Evolutionary conservation across 768 basidiomycete genomes (phyloP), one percentile per base, ranked within the genome.

Genomic region (Ramaria rubella): DNA sequence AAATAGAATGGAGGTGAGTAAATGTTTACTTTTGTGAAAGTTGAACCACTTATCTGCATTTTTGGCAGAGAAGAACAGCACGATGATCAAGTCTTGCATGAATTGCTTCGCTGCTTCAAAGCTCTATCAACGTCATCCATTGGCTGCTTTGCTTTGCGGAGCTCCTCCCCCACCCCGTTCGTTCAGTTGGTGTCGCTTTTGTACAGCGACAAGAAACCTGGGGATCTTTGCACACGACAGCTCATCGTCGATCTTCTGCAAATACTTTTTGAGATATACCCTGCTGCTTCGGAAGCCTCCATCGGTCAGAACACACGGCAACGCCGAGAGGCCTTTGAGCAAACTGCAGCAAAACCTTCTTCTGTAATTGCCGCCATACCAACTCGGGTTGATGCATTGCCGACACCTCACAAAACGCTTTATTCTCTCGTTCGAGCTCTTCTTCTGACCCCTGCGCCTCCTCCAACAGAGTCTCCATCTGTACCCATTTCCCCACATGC

Each of bases 161-260:
- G 83, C 63, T 87, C 85, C 29, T 87, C 87, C 57, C 94, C 94
- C 1, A 83, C 86, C 0, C 96, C 95, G 1, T 97, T 92, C 67
- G 76, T 78, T 4, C 88, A 94, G 60, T 77, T 99, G 27, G 77
- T 94, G 17, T 73, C 83, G 8, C 78, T 98, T 15, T 76, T 98
- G 2, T 98, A 91, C 70, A 95, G 94, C 3, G 95, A 98, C 75
- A 98, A 98, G 76, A 96, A 94, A 68, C 96, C 96, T 0, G 96
- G 96, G 43, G 96, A 99, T 36, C 77, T 98, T 8, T 81, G 84
- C 3, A 87, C 90, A 4, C 83, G 94, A 31, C 92, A 94, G 64
- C 80, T 97, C 55, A 94, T 99, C 34, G 73, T 89, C 42, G 96
- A 98, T 52, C 75, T 99, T 15, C 75, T 97, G 48, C 75, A 86